A percentile compares a stretch with the other conserved stretches of the same genome.
phyloP scores from a whole-genome alignment of 2,329 filamentous ascomycete genomes.

The Pseudocercospora crystallina region DNA sequence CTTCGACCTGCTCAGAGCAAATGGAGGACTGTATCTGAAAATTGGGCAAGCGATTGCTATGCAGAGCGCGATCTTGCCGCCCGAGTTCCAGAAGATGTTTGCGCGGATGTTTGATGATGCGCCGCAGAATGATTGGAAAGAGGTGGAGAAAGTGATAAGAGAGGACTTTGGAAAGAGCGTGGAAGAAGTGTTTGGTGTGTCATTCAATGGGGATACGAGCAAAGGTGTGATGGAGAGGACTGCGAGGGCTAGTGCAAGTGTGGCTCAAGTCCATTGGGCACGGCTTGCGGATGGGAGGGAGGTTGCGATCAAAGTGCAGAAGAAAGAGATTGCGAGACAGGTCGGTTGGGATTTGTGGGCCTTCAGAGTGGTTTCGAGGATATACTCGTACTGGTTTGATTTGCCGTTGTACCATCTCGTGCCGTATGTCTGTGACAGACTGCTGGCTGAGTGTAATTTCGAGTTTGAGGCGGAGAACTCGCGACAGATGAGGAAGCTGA shows the following conservation, averaged over 20 bases:
- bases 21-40: slow-evolving; percentile 94
- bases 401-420: slow-evolving; percentile 89
- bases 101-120: slow-evolving; percentile 96
- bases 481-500: slow-evolving; percentile 75
- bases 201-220: slow-evolving; percentile 57
- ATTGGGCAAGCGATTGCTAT: slow-evolving; percentile 98
- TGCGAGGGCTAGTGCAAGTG: slow-evolving; percentile 79
- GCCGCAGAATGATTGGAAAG: slow-evolving; percentile 84
- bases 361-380: slow-evolving; percentile 81
- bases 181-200: slow-evolving; percentile 90
- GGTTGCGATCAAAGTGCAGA: slow-evolving; percentile 95
- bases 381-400: slow-evolving; percentile 86
- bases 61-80: slow-evolving; percentile 91
- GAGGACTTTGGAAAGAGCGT: slow-evolving; percentile 85
- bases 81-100: slow-evolving; percentile 96
- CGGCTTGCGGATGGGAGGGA: slow-evolving; percentile 80
- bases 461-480: slow-evolving; percentile 87
- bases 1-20: slow-evolving; percentile 75
- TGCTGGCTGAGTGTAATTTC: slow-evolving; percentile 93
- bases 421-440: slow-evolving; percentile 88
- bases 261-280: slow-evolving; percentile 97
- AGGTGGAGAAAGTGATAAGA: slow-evolving; percentile 79
- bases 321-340: slow-evolving; percentile 87
- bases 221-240: slow-evolving; percentile 69
- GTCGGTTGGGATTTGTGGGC: slow-evolving; percentile 95